Conservation (phyloP, 2,329 filamentous ascomycete species). For the Paracoccidioides brasiliensis region DNA sequence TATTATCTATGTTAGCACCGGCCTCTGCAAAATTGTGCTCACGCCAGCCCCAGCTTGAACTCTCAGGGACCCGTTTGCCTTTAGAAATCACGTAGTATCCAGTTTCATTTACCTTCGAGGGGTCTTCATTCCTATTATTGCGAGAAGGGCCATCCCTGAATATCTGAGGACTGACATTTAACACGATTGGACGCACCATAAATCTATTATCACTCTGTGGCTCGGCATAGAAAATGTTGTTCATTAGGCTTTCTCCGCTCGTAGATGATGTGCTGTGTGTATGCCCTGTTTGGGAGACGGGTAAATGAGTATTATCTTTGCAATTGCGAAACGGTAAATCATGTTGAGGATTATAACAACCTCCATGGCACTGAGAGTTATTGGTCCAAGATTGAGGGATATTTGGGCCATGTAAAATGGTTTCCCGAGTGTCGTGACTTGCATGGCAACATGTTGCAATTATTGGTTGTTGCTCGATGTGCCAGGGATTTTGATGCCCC, state of each 20-base stretch:
- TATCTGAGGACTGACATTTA: slow-evolving; percentile 9
- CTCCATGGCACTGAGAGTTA: neutral
- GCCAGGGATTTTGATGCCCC: neutral
- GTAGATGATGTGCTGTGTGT: neutral
- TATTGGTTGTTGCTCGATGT: neutral
- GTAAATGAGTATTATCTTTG: neutral
- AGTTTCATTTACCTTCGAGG: neutral
- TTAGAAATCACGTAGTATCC: slow-evolving; percentile 12
- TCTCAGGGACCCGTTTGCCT: slow-evolving; percentile 7
- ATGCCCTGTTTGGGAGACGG: neutral
- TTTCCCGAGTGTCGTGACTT: neutral
- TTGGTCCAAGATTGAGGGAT: neutral
- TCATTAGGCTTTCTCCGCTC: neutral
- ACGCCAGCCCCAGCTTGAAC: neutral
- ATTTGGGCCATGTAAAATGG: neutral
- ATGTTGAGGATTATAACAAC: neutral
- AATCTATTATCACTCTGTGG: neutral
- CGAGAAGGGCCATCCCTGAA: neutral
- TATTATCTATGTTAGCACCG: neutral
- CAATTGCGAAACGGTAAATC: neutral
- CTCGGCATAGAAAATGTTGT: neutral
- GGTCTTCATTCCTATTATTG: neutral
- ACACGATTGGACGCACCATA: slow-evolving; percentile 8
- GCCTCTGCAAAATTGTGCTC: neutral
- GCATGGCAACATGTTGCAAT: neutral